These are phyloP conservation scores for Hysterium pulicare DNA, from an alignment of 2,329 filamentous ascomycete genomes.

Conservation along the genomic window DNA sequence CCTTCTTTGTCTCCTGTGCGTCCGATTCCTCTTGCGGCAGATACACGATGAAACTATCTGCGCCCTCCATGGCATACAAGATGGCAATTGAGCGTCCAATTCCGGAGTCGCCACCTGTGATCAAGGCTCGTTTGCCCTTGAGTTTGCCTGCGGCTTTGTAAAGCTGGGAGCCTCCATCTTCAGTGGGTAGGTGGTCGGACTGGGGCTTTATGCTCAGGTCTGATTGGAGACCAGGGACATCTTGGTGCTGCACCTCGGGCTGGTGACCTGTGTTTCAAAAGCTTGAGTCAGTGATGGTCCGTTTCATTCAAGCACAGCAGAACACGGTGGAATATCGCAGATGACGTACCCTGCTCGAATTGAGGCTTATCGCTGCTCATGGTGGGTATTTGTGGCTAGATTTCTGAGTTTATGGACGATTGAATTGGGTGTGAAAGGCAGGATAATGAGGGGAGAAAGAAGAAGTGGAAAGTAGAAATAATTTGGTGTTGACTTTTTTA, in stretches of 20 bases:
- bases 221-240: conserved; percentile 52
- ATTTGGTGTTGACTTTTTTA: not conserved
- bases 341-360: conserved; percentile 3
- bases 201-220: conserved; percentile 59
- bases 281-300: not conserved
- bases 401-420: not conserved
- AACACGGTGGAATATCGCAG: not conserved
- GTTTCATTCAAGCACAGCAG: not conserved
- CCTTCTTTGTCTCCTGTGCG: conserved; percentile 65
- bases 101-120: conserved; percentile 72
- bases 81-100: conserved; percentile 71
- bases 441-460: not conserved
- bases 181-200: conserved; percentile 64
- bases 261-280: conserved; percentile 9
- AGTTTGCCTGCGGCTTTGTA: conserved; percentile 9
- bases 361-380: conserved; percentile 2
- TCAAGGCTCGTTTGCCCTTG: conserved; percentile 45
- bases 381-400: not conserved
- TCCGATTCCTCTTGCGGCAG: conserved; percentile 69
- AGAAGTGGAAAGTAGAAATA: not conserved
- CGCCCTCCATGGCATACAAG: conserved; percentile 73
- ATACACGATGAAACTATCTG: conserved; percentile 67
- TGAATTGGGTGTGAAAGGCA: not conserved
- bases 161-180: conserved; percentile 47
- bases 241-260: conserved; percentile 44